Evolutionary conservation across 108 stramenopile species (phyloP), one percentile per base, ranked within the genome.

Genomic region (Nitzschia putrida): DNA sequence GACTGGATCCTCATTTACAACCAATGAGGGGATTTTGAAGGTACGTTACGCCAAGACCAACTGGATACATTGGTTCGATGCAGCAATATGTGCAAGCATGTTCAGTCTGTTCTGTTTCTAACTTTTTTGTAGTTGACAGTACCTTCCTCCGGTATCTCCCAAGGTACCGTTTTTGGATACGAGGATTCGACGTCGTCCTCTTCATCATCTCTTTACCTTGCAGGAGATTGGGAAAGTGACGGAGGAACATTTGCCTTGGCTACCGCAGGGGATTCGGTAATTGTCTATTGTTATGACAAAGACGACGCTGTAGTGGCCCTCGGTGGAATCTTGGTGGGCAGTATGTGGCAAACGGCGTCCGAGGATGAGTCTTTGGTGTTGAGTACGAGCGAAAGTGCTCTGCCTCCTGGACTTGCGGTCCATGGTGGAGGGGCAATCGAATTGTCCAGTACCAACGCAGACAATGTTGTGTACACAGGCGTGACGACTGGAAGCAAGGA

Each of bases 11-110:
- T 43, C 39, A 3, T 80, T 84, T 53, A 26, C 20, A 47, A 29
- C 66, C 12, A 80, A 72, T 29, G 83, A 84, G 66, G 83, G 83
- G 43, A 70, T 57, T 13, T 0, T 76, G 9, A 80, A 71, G 69
- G 63, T 77, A 50, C 41, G 54, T 42, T n/a, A n/a, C n/a, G n/a
- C n/a, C n/a, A n/a, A n/a, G n/a, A n/a, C n/a, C n/a, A n/a, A n/a
- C n/a, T n/a, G n/a, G n/a, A n/a, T n/a, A n/a, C n/a, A n/a, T n/a
- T n/a, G n/a, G n/a, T n/a, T n/a, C n/a, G n/a, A n/a, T n/a, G n/a
- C n/a, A n/a, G n/a, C n/a, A n/a, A n/a, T n/a, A n/a, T n/a, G n/a
- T n/a, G n/a, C n/a, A n/a, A n/a, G n/a, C n/a, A n/a, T n/a, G n/a
- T n/a, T n/a, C n/a, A n/a, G n/a, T n/a, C n/a, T n/a, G n/a, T n/a